Evolutionary conservation across 1,139 yeast species (phyloP), one percentile per base, ranked within the genome.

Genomic region (Fermentozyma sake): DNA sequence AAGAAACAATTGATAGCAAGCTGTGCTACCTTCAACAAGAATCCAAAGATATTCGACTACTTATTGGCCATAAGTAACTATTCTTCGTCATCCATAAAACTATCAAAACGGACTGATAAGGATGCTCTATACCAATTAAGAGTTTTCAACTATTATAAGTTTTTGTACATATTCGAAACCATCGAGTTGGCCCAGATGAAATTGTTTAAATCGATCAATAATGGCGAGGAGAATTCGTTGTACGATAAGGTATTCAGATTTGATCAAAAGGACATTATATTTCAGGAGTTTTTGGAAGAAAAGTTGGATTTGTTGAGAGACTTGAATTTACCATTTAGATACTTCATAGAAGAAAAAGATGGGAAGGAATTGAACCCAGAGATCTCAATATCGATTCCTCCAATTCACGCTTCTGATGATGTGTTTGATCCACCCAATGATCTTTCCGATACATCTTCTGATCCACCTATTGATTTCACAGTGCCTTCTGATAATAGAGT

Each of bases 21-120:
- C 21, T 59, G 60, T 13, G 32, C 40, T 5, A 45, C 46, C 28
- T 62, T 66, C 40, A 50, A 45, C 27, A 37, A 37, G 4, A 42
- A 61, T 32, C 63, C 67, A 3, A 46, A 49, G 24, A 38, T 46
- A 4, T 66, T 56, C 36, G 72, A 66, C 39, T 66, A 66, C 39
- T 41, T 66, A 23, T 44, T 64, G 30, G 72, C 72, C 17, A 65
- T 66, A n/a, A 64, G 71, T 20, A 62, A 61, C 40, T 65, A 63
- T 39, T 56, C 62, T 22, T 39, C 61, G 3, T 52, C 62, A 2
- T 55, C 68, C n/a, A 55, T 62, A 17, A 62, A 62, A 39, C 43
- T 65, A 18, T 54, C 57, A 17, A 61, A 57, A 34, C 45, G 72
- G 22, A 39, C 57, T 11, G 72, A 66, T 35, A 43, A 49, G 6